Base-by-base conservation (phyloP, 2,329 filamentous ascomycete genomes). In the Chalaropsis thielavioides region DNA sequence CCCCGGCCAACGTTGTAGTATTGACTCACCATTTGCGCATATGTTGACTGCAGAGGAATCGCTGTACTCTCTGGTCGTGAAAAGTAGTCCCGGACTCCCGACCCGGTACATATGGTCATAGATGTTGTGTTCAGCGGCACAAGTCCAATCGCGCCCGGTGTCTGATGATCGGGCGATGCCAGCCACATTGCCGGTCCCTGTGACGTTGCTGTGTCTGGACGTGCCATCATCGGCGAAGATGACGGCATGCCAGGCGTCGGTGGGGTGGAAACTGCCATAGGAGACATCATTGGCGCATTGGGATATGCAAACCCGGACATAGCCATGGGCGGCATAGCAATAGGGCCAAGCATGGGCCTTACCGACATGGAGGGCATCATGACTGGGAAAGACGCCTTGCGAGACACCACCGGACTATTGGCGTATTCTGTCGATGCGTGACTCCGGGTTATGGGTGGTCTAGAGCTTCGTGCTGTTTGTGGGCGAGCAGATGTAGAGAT, bases 151-250 rank as follows among this genome's bases (percentile, higher is more conserved):
- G 24, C 27, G 24, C 54, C 54, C 27, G 54, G 54, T 11, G 27
- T 58, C 27, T 58, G 54, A n/a, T 31, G 24, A n/a, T 58, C 27
- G 27, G 54, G 27, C 31, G 54, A 58, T 11, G 54, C 54, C 17
- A 58, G 15, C 54, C 54, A 58, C 54, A 58, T 58, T n/a, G 54
- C 31, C 31, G 54, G 54, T 35, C 54, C 54, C 31, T 58, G 54
- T 19, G 54, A 58, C 8, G 27, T 38, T 11, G 54, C 27, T 22
- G 54, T 31, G 17, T 58, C 54, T 5, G 24, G 54, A 31, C 24
- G 54, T 58, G 54, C 31, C 22, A 17, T 13, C 24, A 58, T 58
- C 10, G 27, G 54, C 24, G 27, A 38, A 35, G 54, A n/a, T n/a
- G 8, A n/a, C 15, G 43, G 54, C 27, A 58, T 58, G 10, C 54